A percentile compares a stretch with the other conserved stretches of the same genome.
Evolutionary conservation across 305 asterid species (phyloP).

Genomic region (Plantago coronopus): DNA sequence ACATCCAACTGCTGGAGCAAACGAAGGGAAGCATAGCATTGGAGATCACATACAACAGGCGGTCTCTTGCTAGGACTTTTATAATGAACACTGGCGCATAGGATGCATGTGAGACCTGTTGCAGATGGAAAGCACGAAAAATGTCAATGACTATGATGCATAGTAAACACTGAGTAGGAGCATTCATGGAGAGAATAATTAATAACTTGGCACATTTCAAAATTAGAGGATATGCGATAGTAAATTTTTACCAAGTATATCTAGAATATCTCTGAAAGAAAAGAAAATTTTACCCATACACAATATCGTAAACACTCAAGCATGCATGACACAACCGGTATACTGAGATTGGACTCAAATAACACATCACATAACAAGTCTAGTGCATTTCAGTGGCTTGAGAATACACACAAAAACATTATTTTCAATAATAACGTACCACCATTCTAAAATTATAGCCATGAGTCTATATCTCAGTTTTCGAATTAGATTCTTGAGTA

Average conservation of each 20-base stretch:
- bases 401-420: neutral
- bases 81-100: slow-evolving; percentile 7
- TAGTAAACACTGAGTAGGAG: neutral
- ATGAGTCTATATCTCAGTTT: neutral
- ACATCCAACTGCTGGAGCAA: slow-evolving; percentile 17
- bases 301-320: neutral
- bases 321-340: neutral
- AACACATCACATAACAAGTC: neutral
- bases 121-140: slow-evolving; percentile 4
- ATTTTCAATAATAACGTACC: neutral
- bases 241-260: too few relatives aligned
- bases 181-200: neutral
- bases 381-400: neutral
- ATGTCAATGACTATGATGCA: slow-evolving; percentile 1
- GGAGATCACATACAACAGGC: slow-evolving; percentile 6
- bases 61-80: slow-evolving; percentile 13
- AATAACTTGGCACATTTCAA: neutral
- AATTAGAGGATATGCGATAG: neutral
- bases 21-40: slow-evolving; percentile 17
- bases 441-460: neutral
- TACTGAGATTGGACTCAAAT: neutral
- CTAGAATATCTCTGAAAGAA: neutral
- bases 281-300: neutral
- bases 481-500: neutral
- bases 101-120: slow-evolving; percentile 24